Base-by-base conservation (phyloP, 176 grass and related monocot genomes). In the Aegilops speltoides region DNA sequence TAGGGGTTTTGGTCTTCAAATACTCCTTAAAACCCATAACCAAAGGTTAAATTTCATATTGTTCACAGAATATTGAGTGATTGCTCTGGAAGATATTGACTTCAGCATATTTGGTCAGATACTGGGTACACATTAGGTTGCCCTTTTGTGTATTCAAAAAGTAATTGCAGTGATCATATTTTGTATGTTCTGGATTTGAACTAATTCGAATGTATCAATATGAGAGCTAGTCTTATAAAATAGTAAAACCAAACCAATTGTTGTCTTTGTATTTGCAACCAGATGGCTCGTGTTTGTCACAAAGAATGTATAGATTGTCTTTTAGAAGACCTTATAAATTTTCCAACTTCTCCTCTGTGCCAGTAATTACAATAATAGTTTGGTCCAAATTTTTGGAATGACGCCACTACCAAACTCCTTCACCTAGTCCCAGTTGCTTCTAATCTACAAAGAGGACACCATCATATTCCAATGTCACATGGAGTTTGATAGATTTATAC, bases 61-160 rank as follows among this genome's bases (percentile, higher is more conserved):
- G 29, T 40, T 43, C 24, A 64, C 11, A 64, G 54, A 13, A 64
- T 78, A 86, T 62, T 64, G 61, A 34, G 26, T 22, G 38, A 61
- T 23, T 80, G 7, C 32, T 89, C 17, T 43, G 33, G 57, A 57
- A 52, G 50, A 63, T 64, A 72, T 41, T 33, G 29, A 20, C 34
- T 24, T 63, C 31, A 10, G 48, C 62, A 86, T 83, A 43, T 78
- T 48, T 48, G 37, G 38, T 76, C 54, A 64, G 33, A 78, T 63
- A 59, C n/a, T 83, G 84, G 45, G 45, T n/a, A 78, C 56, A 79
- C 73, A 45, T 79, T 37, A 25, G 68, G 33, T 50, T 84, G 37
- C 29, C 36, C 19, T 29, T 78, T 40, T 26, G 20, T 66, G 15
- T 78, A 33, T 86, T 78, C 6, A 56, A 81, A 70, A 78, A 52